phyloP scores from a whole-genome alignment of 352 stramenopile genomes.

The Phytophthora sp. region DNA sequence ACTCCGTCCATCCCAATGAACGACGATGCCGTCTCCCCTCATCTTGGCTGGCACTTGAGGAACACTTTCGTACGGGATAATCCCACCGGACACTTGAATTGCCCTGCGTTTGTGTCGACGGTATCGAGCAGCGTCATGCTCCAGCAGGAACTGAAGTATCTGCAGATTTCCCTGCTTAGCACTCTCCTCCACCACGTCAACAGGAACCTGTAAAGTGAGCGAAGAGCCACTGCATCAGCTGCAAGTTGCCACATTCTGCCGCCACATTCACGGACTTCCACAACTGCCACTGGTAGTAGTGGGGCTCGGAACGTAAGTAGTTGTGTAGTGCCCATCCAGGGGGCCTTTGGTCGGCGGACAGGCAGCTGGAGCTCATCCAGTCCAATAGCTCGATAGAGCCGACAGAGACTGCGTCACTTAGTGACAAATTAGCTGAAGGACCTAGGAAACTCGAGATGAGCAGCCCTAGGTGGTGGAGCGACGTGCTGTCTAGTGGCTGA shows the following conservation, averaged over 20 bases:
- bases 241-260: neutral
- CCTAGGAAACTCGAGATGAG: constrained; percentile 5
- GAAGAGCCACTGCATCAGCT: neutral
- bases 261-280: neutral
- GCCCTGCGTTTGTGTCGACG: neutral
- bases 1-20: neutral
- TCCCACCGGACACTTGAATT: too few relatives aligned
- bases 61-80: neutral
- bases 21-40: neutral
- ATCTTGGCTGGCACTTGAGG: neutral
- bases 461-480: too few relatives aligned
- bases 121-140: neutral
- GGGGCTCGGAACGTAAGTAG: neutral
- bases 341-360: neutral
- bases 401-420: neutral
- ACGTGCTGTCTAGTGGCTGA: too few relatives aligned
- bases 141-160: neutral
- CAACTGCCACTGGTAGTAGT: constrained; percentile 1
- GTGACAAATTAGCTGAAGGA: neutral
- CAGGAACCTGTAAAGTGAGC: neutral
- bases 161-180: too few relatives aligned
- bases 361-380: neutral
- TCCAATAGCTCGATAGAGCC: neutral
- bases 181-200: neutral
- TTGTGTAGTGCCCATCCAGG: neutral